phyloP scores from a whole-genome alignment of 176 grass and related monocot species.

The Phoenix roebelenii region DNA sequence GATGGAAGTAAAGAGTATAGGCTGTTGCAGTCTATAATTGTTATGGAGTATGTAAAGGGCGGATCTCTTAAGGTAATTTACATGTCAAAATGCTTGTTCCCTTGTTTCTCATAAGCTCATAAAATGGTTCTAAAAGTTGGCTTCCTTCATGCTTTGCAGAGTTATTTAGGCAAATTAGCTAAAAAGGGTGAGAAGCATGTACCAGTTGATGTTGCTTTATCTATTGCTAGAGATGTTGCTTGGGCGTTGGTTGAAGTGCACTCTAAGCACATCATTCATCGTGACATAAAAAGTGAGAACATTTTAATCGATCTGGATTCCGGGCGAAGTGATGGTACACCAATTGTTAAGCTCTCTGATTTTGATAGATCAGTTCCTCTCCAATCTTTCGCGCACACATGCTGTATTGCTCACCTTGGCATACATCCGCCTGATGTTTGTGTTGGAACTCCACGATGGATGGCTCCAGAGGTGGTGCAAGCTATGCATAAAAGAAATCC shows the following conservation, averaged over 20 bases:
- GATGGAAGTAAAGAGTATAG: slow-evolving; percentile 59
- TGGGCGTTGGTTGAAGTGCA: slow-evolving; percentile 68
- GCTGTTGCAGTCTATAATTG: slow-evolving; percentile 77
- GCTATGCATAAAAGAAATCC: slow-evolving; percentile 57
- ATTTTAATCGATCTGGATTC: slow-evolving; percentile 65
- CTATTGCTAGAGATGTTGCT: slow-evolving; percentile 77
- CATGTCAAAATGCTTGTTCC: slow-evolving; percentile 1
- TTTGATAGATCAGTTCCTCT: slow-evolving; percentile 80
- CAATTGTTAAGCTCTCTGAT: slow-evolving; percentile 79
- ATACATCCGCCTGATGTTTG: slow-evolving; percentile 85
- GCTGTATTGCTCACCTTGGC: slow-evolving; percentile 80
- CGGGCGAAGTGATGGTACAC: slow-evolving; percentile 25
- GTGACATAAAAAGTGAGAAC: slow-evolving; percentile 97
- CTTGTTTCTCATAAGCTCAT: too few relatives aligned
- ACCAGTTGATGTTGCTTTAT: slow-evolving; percentile 49
- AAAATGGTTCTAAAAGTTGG: too few relatives aligned
- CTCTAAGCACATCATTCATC: slow-evolving; percentile 81
- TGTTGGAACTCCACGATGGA: slow-evolving; percentile 86
- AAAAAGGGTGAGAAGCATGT: slow-evolving; percentile 71
- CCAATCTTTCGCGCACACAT: slow-evolving; percentile 65
- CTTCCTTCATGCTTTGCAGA: slow-evolving; percentile 28
- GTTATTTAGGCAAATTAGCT: slow-evolving; percentile 55
- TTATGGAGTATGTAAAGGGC: slow-evolving; percentile 93
- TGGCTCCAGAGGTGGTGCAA: slow-evolving; percentile 83
- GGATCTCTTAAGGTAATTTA: slow-evolving; percentile 71